Percentiles rank a stretch among this genome's conserved stretches.
phyloP scores from a whole-genome alignment of 169 alveolate genomes.

The Besnoitia besnoiti region DNA sequence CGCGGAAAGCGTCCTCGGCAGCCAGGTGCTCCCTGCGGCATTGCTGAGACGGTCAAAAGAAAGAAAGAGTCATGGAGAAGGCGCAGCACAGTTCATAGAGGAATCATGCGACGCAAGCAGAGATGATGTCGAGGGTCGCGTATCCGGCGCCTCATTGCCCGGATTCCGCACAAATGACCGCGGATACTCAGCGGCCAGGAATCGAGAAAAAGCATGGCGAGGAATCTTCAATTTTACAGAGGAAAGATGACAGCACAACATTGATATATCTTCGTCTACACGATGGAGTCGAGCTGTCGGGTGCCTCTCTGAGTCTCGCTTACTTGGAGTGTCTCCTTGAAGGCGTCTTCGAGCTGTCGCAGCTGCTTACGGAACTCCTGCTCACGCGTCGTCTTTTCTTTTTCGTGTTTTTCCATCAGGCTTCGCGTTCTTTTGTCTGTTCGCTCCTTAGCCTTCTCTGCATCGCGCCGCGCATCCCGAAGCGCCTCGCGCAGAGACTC shows the following conservation, averaged over 20 bases:
- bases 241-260: too few relatives aligned
- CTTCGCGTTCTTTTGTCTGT: not conserved
- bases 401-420: not conserved
- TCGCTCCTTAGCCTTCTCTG: not conserved
- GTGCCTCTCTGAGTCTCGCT: not conserved
- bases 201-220: too few relatives aligned
- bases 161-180: too few relatives aligned
- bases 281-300: too few relatives aligned
- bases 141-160: too few relatives aligned
- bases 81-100: too few relatives aligned
- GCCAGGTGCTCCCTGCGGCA: conserved; percentile 19
- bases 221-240: too few relatives aligned
- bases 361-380: not conserved
- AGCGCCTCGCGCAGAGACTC: not conserved
- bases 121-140: too few relatives aligned
- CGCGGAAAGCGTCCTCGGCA: not conserved
- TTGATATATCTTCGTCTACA: too few relatives aligned
- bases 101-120: too few relatives aligned
- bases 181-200: too few relatives aligned
- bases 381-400: not conserved
- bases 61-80: not conserved
- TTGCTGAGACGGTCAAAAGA: not conserved
- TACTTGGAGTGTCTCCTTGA: conserved; percentile 1
- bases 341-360: not conserved
- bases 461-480: not conserved